Conservation (phyloP, 148 eudicot genomes). For the Diospyros lotus region DNA sequence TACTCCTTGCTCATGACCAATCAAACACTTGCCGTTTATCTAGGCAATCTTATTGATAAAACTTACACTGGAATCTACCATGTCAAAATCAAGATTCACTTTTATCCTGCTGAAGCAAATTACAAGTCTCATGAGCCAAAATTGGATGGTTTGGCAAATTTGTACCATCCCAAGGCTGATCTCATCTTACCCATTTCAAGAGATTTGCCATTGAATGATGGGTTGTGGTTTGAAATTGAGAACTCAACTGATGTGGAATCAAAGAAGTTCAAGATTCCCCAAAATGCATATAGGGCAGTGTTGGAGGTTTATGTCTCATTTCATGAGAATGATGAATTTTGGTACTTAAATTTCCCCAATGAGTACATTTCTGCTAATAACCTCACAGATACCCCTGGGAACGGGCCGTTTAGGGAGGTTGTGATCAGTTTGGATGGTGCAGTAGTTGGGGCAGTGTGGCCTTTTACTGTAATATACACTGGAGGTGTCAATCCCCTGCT, state of each 20-base stretch:
- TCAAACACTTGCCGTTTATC: constrained; percentile 66
- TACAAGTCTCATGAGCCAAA: neutral
- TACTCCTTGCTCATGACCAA: constrained; percentile 44
- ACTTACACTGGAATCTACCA: constrained; percentile 88
- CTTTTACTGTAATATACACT: constrained; percentile 81
- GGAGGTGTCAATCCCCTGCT: constrained; percentile 88
- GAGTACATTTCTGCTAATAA: constrained; percentile 63
- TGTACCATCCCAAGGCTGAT: constrained; percentile 45
- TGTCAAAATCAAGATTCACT: constrained; percentile 59
- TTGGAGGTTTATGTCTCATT: constrained; percentile 83
- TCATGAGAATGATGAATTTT: constrained; percentile 87
- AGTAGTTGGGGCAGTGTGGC: constrained; percentile 75
- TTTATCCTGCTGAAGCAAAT: constrained; percentile 38
- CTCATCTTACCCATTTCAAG: constrained; percentile 76
- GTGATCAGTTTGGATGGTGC: constrained; percentile 58
- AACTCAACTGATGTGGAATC: constrained; percentile 40
- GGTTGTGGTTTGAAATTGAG: constrained; percentile 83
- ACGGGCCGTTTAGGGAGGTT: constrained; percentile 89
- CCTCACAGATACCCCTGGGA: constrained; percentile 40
- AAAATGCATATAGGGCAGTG: constrained; percentile 73
- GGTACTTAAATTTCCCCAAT: constrained; percentile 67
- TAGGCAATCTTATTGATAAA: constrained; percentile 61
- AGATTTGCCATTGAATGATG: constrained; percentile 66
- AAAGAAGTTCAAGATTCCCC: constrained; percentile 53
- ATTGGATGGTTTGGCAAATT: constrained; percentile 4